These are phyloP conservation scores for Symbiodinium pilosum DNA, from an alignment of 73 alveolate genomes.

Conservation along the genomic window DNA sequence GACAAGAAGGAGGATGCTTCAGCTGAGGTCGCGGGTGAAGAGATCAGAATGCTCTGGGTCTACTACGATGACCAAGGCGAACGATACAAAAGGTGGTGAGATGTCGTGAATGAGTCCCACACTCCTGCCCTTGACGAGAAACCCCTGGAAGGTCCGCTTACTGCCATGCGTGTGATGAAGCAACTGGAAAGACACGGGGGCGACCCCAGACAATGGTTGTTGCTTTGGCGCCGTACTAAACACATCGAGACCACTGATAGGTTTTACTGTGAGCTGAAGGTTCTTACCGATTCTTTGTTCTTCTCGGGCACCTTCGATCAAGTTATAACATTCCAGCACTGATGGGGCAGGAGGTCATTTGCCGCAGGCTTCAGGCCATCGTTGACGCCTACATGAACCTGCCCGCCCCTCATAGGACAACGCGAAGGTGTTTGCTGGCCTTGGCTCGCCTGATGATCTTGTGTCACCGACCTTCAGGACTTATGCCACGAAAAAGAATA, in stretches of 20 bases:
- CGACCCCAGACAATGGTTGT: constrained; percentile 40
- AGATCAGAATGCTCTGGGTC: constrained; percentile 16
- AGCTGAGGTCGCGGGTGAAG: not conserved
- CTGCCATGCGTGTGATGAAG: constrained; percentile 24
- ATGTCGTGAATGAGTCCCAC: constrained; percentile 10
- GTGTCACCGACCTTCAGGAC: not conserved
- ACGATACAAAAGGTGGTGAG: constrained; percentile 13
- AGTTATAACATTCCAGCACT: constrained; percentile 35
- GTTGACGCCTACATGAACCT: constrained; percentile 52
- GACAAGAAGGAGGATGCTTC: not conserved
- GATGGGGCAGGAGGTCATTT: constrained; percentile 1
- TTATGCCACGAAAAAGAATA: not conserved
- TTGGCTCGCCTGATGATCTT: constrained; percentile 32
- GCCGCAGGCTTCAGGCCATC: constrained; percentile 17
- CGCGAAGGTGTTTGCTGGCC: constrained; percentile 53
- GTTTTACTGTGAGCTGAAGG: constrained; percentile 5
- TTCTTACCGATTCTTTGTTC: not conserved
- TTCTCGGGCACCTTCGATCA: constrained; percentile 36
- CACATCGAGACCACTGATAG: constrained; percentile 17
- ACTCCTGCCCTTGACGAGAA: constrained; percentile 23
- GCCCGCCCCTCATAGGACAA: constrained; percentile 13
- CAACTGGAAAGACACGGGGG: constrained; percentile 44
- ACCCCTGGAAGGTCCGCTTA: constrained; percentile 6
- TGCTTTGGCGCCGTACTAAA: constrained; percentile 13
- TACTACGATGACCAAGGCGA: constrained; percentile 37